These are phyloP conservation scores for Hygrophorus russula DNA, from an alignment of 768 basidiomycete species.

Conservation along the genomic window DNA sequence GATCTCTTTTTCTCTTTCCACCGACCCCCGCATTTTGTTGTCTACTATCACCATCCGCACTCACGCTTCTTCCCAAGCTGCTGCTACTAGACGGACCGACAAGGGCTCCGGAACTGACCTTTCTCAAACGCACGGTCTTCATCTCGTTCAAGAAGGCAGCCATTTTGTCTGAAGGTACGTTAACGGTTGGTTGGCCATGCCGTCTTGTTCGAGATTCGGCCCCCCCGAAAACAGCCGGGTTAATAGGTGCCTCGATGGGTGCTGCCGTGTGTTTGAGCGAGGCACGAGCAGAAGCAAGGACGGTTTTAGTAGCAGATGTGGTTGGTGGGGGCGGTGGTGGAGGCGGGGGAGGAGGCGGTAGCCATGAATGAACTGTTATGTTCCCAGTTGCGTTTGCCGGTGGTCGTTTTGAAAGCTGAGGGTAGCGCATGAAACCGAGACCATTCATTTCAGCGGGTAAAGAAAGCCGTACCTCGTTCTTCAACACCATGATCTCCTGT, in stretches of 20 bases:
- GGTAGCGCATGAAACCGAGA: slow-evolving; percentile 1
- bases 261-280: slow-evolving; percentile 43
- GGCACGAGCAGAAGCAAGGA: slow-evolving; percentile 56
- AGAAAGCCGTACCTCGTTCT: slow-evolving; percentile 35
- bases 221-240: slow-evolving; percentile 20
- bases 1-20: slow-evolving; percentile 20
- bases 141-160: slow-evolving; percentile 72
- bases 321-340: slow-evolving; percentile 23
- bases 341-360: slow-evolving; percentile 31
- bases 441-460: not conserved
- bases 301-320: slow-evolving; percentile 21
- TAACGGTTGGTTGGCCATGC: slow-evolving; percentile 54
- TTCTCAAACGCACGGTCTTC: slow-evolving; percentile 61
- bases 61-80: not conserved
- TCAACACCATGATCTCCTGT: slow-evolving; percentile 49
- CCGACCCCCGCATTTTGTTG: slow-evolving; percentile 8
- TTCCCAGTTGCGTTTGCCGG: slow-evolving; percentile 9
- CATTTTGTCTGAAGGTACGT: slow-evolving; percentile 75
- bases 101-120: slow-evolving; percentile 25
- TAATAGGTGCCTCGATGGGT: slow-evolving; percentile 62
- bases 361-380: slow-evolving; percentile 14
- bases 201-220: slow-evolving; percentile 20
- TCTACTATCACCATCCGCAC: not conserved
- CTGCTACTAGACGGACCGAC: not conserved
- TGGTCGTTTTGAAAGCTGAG: slow-evolving; percentile 36